Evolutionary conservation across 2,329 filamentous ascomycete genomes (phyloP).

Genomic region (Penicillium sp.): DNA sequence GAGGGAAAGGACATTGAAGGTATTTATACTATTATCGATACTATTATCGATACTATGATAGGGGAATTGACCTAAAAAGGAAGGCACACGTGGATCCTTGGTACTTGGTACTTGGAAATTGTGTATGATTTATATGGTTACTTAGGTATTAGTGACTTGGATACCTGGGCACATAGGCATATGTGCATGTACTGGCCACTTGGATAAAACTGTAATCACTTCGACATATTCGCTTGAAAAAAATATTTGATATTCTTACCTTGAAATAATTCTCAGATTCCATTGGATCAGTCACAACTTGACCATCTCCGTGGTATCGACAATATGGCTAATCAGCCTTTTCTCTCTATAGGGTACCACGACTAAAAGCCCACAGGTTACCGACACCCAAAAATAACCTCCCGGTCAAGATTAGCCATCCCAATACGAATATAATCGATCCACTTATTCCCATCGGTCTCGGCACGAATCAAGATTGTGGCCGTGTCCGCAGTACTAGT

Average conservation of each 20-base stretch:
- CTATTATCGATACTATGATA: too few species aligned
- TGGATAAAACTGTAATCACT: not conserved
- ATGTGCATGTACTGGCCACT: too few species aligned
- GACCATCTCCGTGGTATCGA: not conserved
- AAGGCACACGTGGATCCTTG: not conserved
- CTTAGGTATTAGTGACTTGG: not conserved
- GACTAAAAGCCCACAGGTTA: not conserved
- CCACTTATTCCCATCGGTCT: not conserved
- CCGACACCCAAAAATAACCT: not conserved
- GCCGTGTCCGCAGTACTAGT: not conserved
- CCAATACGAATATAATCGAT: not conserved
- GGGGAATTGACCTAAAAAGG: too few species aligned
- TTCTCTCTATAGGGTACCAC: not conserved
- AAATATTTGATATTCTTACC: not conserved
- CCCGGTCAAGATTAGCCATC: not conserved
- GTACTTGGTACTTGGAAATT: not conserved
- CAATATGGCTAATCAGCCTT: not conserved
- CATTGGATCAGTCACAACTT: not conserved
- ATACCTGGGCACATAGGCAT: not conserved
- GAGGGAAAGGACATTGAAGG: too few species aligned
- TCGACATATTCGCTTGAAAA: not conserved
- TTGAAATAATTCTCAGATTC: not conserved
- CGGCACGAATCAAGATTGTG: not conserved
- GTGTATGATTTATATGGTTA: not conserved
- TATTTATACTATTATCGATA: too few species aligned